A percentile compares a stretch with the other conserved stretches of the same genome.
phyloP scores from a whole-genome alignment of 2,329 filamentous ascomycete genomes.

The Fusarium xyrophilum region DNA sequence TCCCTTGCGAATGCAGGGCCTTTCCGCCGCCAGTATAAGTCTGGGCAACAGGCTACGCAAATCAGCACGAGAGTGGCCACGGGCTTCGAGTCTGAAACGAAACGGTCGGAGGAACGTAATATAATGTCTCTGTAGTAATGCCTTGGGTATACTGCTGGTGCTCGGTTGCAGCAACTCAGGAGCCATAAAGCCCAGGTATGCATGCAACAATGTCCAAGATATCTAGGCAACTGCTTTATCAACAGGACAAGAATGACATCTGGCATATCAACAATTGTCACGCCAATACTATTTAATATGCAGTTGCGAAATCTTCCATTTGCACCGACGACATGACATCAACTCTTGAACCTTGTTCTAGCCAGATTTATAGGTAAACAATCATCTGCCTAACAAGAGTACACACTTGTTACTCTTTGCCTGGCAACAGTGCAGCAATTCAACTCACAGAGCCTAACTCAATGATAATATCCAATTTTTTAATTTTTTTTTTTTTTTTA shows the following conservation, averaged over 20 bases:
- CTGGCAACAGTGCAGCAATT: neutral
- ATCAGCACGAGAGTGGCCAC: conserved; percentile 56
- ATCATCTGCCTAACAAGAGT: neutral
- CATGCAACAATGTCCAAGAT: neutral
- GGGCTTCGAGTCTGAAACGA: conserved; percentile 52
- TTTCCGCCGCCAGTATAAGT: conserved; percentile 54
- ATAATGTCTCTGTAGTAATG: neutral
- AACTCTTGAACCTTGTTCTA: neutral
- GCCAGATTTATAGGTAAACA: neutral
- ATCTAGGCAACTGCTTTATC: neutral
- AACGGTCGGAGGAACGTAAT: conserved; percentile 38
- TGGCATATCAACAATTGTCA: neutral
- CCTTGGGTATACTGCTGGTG: neutral
- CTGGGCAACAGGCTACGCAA: conserved; percentile 57
- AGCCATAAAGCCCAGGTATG: neutral
- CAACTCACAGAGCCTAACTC: neutral
- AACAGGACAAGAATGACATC: neutral
- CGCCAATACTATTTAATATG: neutral
- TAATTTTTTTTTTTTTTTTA: too few species aligned
- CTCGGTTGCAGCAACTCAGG: neutral
- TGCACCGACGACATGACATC: neutral
- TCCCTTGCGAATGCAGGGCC: conserved; percentile 35
- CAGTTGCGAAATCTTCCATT: too few species aligned
- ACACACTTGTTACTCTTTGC: neutral
- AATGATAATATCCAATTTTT: neutral